Conservation (phyloP, 1,284 basidiomycete genomes). For the Microbotryomycetes sp. region DNA sequence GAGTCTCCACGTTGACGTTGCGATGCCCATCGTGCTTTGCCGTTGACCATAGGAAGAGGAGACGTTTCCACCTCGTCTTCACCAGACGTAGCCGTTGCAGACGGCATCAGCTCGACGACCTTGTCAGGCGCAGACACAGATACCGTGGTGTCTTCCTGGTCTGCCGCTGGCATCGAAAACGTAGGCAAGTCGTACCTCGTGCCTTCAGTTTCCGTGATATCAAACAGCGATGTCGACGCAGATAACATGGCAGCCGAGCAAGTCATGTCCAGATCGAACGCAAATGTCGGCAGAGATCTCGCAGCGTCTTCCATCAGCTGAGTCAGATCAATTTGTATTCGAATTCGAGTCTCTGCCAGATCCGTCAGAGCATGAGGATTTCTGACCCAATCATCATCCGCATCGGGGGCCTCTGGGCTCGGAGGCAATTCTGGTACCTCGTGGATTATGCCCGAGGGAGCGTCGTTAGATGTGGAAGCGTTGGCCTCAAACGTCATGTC, state of each 20-base stretch:
- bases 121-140: background rate
- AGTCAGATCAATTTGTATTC: background rate
- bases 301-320: background rate
- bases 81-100: background rate
- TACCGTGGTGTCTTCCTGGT: background rate
- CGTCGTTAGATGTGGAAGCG: background rate
- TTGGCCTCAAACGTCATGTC: slow-evolving; percentile 22
- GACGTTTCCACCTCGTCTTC: background rate
- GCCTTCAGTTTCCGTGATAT: background rate
- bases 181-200: background rate
- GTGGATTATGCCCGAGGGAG: slow-evolving; percentile 45
- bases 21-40: background rate
- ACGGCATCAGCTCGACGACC: background rate
- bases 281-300: background rate
- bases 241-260: background rate
- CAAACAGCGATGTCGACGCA: background rate
- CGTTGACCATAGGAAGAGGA: background rate
- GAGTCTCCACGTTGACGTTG: background rate
- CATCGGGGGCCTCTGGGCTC: slow-evolving; percentile 43
- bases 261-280: background rate
- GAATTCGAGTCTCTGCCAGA: background rate
- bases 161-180: background rate
- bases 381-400: background rate
- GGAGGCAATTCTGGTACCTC: slow-evolving; percentile 51
- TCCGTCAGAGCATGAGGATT: background rate